Evolutionary conservation across 495 filamentous ascomycete genomes (phyloP).

Genomic region (Podospora australis): DNA sequence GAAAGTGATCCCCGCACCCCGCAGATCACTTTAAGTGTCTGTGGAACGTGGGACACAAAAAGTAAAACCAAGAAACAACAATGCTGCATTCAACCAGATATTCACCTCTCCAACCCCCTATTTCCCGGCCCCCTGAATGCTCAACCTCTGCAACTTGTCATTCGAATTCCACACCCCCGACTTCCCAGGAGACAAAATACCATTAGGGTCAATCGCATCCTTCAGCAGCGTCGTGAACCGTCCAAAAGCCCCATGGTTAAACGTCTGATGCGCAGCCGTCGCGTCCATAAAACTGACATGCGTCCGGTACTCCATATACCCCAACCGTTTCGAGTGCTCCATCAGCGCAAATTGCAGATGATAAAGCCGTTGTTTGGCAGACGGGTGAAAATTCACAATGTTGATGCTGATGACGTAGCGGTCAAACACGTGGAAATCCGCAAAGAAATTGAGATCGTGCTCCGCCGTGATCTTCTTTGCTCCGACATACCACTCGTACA

Average conservation of each 20-base stretch:
- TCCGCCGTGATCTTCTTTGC: neutral
- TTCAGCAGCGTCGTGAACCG: conserved; percentile 49
- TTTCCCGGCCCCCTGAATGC: neutral
- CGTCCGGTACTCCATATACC: conserved; percentile 52
- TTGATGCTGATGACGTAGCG: conserved; percentile 2
- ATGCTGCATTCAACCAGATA: too few species aligned
- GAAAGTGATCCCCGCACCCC: too few species aligned
- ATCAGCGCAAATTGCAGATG: neutral
- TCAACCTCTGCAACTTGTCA: neutral
- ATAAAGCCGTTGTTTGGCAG: neutral
- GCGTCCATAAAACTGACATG: conserved; percentile 49
- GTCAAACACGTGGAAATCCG: neutral
- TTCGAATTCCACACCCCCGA: conserved; percentile 42
- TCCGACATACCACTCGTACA: neutral
- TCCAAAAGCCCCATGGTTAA: conserved; percentile 43
- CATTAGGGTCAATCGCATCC: conserved; percentile 51
- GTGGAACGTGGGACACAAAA: too few species aligned
- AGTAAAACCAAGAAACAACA: too few species aligned
- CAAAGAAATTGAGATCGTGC: neutral
- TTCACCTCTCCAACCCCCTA: too few species aligned
- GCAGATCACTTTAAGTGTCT: too few species aligned
- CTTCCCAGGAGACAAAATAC: conserved; percentile 48
- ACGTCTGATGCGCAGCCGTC: conserved; percentile 49
- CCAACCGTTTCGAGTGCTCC: conserved; percentile 10
- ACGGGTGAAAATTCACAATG: conserved; percentile 2